A percentile compares a stretch with the other conserved stretches of the same genome.
phyloP scores from a whole-genome alignment of 176 grass and related monocot genomes.

The Hordeum marinum region DNA sequence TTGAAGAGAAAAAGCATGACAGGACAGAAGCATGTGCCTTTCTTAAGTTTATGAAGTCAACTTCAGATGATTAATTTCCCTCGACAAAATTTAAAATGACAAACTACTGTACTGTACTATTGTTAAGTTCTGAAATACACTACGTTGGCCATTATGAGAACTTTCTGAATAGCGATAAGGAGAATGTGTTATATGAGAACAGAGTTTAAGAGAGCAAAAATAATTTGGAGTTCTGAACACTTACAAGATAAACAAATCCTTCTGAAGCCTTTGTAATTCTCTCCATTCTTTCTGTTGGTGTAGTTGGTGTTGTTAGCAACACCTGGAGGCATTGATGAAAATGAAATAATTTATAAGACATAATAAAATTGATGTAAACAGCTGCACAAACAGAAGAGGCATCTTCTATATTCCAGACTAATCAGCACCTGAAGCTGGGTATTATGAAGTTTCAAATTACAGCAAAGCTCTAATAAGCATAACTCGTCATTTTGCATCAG shows the following conservation, averaged over 20 bases:
- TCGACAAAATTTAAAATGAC: not conserved
- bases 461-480: not conserved
- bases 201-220: not conserved
- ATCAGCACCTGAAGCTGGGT: not conserved
- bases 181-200: not conserved
- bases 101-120: conserved; percentile 1
- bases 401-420: not conserved
- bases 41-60: not conserved
- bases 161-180: not conserved
- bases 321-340: conserved; percentile 53
- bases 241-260: conserved; percentile 98
- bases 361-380: conserved; percentile 12
- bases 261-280: conserved; percentile 76
- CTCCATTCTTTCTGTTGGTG: conserved; percentile 96
- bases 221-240: conserved; percentile 8
- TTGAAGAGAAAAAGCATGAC: not conserved
- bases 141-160: not conserved
- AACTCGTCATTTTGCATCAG: not conserved
- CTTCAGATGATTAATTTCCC: not conserved
- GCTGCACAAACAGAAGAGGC: not conserved
- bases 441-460: not conserved
- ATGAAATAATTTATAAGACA: conserved; percentile 3
- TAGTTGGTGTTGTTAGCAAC: conserved; percentile 94
- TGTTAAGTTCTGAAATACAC: conserved; percentile 3
- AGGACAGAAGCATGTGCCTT: not conserved